A percentile compares a stretch with the other conserved stretches of the same genome.
Conservation (phyloP, 768 basidiomycete species). For the Collybia sordida region DNA sequence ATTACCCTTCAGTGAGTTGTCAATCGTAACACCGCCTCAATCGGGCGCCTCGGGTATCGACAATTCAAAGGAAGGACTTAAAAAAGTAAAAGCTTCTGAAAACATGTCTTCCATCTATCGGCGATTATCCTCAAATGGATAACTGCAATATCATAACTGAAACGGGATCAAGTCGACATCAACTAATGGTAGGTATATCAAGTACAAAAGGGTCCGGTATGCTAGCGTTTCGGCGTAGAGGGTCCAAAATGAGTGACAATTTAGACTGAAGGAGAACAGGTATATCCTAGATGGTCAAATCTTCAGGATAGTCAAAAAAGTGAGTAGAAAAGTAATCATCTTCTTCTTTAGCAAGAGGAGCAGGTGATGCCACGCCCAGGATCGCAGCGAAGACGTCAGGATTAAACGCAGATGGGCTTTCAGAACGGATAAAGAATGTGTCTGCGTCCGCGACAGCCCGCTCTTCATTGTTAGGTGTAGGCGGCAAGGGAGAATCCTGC, state of each 20-base stretch:
- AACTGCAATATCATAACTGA: too few species aligned
- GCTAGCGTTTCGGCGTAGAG: too few species aligned
- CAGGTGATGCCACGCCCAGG: constrained; percentile 8
- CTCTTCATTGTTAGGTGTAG: constrained; percentile 3
- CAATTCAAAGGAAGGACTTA: too few species aligned
- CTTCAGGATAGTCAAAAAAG: constrained; percentile 13
- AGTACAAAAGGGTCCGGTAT: too few species aligned
- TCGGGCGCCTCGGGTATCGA: background rate
- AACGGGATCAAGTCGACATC: too few species aligned
- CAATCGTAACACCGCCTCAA: too few species aligned
- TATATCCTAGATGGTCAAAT: constrained; percentile 4
- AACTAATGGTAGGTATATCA: too few species aligned
- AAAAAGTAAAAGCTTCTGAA: too few species aligned
- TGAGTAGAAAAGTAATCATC: constrained; percentile 16
- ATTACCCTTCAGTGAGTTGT: background rate
- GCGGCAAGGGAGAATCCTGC: constrained; percentile 14
- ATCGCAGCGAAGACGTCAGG: constrained; percentile 8
- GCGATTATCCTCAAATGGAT: too few species aligned
- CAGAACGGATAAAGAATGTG: constrained; percentile 12
- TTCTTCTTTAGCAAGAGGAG: constrained; percentile 9
- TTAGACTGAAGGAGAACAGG: background rate
- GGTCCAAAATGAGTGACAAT: background rate
- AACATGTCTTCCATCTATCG: too few species aligned
- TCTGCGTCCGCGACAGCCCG: background rate
- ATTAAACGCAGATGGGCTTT: constrained; percentile 5